phyloP scores from a whole-genome alignment of 2,329 filamentous ascomycete species.

The Dryadomyces quercivorus region DNA sequence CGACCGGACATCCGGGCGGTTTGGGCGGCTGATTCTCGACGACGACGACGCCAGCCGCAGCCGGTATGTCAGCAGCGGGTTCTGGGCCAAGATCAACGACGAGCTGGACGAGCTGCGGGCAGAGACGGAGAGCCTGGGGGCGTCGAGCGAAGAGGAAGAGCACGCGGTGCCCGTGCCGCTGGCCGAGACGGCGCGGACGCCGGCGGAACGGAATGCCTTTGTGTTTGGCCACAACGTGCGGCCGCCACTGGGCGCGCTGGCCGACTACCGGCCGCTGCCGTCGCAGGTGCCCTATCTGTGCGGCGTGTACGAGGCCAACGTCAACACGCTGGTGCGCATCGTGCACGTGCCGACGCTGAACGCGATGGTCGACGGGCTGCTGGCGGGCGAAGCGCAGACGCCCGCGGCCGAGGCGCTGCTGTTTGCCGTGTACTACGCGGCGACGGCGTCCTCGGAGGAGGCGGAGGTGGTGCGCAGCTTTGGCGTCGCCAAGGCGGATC shows the following conservation, averaged over 20 bases:
- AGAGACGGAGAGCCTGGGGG: slow-evolving; percentile 21
- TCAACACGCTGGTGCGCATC: slow-evolving; percentile 32
- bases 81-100: slow-evolving; percentile 44
- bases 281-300: slow-evolving; percentile 42
- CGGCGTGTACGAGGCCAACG: slow-evolving; percentile 35
- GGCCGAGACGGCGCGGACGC: slow-evolving; percentile 11
- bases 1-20: slow-evolving; percentile 23
- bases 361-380: slow-evolving; percentile 20
- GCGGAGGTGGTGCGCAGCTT: slow-evolving; percentile 26
- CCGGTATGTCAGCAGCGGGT: slow-evolving; percentile 38
- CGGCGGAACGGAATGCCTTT: slow-evolving; percentile 36
- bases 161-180: no score
- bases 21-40: slow-evolving; percentile 34
- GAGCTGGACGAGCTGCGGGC: slow-evolving; percentile 36
- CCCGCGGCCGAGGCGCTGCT: slow-evolving; percentile 38
- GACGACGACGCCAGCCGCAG: slow-evolving; percentile 25
- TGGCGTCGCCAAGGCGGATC: slow-evolving; percentile 28
- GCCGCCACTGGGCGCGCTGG: slow-evolving; percentile 13
- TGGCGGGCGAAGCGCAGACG: slow-evolving; percentile 16
- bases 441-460: slow-evolving; percentile 43
- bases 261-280: slow-evolving; percentile 34
- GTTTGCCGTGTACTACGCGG: slow-evolving; percentile 45
- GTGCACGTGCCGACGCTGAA: slow-evolving; percentile 33
- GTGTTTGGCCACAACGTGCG: slow-evolving; percentile 34
- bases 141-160: slow-evolving; percentile 19